These are phyloP conservation scores for Parasitella parasitica DNA, from an alignment of 371 early-diverging fungal species.

Conservation along the genomic window DNA sequence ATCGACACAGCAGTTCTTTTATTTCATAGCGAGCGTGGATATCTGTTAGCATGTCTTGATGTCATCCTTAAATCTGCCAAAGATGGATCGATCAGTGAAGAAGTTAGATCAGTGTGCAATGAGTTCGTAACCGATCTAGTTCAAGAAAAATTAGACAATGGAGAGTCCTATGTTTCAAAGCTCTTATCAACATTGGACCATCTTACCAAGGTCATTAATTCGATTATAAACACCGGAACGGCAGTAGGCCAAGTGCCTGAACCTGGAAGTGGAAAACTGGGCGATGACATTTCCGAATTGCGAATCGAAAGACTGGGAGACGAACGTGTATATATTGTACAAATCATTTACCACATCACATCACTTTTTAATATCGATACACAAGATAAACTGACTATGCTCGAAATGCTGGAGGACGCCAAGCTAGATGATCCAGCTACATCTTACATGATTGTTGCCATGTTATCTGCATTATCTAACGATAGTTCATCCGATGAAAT, in stretches of 20 bases:
- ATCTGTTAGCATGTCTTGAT: conserved; percentile 60
- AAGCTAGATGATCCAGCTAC: conserved; percentile 57
- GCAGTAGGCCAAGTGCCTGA: conserved; percentile 28
- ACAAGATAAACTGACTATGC: conserved; percentile 48
- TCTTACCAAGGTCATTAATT: conserved; percentile 23
- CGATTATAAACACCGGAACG: conserved; percentile 30
- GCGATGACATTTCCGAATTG: conserved; percentile 46
- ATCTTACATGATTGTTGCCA: conserved; percentile 50
- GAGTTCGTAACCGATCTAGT: conserved; percentile 26
- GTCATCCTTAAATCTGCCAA: conserved; percentile 60
- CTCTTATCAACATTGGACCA: conserved; percentile 18
- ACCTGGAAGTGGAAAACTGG: conserved; percentile 33
- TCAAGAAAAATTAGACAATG: conserved; percentile 1
- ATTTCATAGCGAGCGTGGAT: conserved; percentile 69
- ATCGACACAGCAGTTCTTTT: conserved; percentile 70
- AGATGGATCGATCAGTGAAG: conserved; percentile 42
- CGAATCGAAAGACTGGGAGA: conserved; percentile 52
- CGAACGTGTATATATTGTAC: conserved; percentile 60
- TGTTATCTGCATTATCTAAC: conserved; percentile 56
- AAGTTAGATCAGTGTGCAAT: conserved; percentile 47
- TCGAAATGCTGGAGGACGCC: conserved; percentile 54
- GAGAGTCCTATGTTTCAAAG: conserved; percentile 15
- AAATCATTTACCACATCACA: conserved; percentile 56
- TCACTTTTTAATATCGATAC: conserved; percentile 52
- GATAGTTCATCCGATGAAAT: not conserved